These are phyloP conservation scores for Colletotrichum plurivorum DNA, from an alignment of 2,329 filamentous ascomycete species.

Conservation along the genomic window DNA sequence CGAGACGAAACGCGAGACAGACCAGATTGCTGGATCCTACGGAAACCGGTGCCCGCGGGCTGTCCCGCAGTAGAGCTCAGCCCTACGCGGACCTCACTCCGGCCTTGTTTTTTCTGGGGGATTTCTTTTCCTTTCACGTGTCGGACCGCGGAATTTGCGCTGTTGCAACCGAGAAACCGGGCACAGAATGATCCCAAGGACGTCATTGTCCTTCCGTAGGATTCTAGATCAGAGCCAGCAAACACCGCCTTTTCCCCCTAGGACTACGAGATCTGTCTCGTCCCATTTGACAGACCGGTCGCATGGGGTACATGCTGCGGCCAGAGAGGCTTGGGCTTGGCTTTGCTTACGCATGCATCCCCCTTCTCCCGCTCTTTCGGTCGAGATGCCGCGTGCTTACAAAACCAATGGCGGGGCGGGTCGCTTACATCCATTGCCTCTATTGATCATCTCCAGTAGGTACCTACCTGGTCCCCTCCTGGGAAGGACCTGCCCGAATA, in stretches of 20 bases:
- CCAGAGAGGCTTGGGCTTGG: neutral
- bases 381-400: conserved; percentile 3
- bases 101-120: neutral
- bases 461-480: neutral
- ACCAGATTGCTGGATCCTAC: conserved; percentile 1
- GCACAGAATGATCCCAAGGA: neutral
- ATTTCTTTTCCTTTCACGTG: neutral
- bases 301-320: too few species aligned
- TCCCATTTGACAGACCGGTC: neutral
- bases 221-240: neutral
- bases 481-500: conserved; percentile 6
- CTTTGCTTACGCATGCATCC: neutral
- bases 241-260: too few species aligned
- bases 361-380: neutral
- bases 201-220: neutral
- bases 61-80: neutral
- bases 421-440: conserved; percentile 4
- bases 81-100: conserved; percentile 2
- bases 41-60: neutral
- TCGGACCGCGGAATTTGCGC: too few species aligned
- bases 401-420: neutral
- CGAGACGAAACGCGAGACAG: neutral
- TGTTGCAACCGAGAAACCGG: neutral
- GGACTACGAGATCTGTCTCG: neutral
- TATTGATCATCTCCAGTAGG: neutral